Evolutionary conservation across 805 yeast genomes (phyloP).

Genomic region (Candida corydali): DNA sequence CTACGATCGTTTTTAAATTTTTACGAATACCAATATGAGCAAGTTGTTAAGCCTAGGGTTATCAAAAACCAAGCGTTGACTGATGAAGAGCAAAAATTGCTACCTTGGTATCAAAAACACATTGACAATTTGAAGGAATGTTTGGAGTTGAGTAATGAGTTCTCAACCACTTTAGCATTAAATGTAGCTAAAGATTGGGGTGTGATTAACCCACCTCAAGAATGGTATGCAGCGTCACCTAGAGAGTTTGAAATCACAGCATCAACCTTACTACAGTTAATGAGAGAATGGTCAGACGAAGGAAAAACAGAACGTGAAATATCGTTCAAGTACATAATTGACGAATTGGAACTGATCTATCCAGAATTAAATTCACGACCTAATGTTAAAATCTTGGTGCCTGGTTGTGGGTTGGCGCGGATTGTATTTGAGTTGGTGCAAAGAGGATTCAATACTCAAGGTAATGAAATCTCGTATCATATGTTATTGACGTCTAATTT

Average conservation of each 20-base stretch:
- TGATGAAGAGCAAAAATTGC: conserved; percentile 33
- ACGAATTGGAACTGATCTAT: conserved; percentile 27
- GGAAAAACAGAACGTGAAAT: conserved; percentile 43
- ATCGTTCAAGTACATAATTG: conserved; percentile 36
- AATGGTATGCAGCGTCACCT: conserved; percentile 40
- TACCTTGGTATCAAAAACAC: conserved; percentile 50
- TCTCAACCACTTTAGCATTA: conserved; percentile 40
- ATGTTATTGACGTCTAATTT: conserved; percentile 57
- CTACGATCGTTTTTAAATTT: conserved; percentile 32
- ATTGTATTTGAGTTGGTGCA: conserved; percentile 51
- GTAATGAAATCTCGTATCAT: conserved; percentile 63
- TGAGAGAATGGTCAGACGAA: conserved; percentile 60
- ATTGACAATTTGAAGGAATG: conserved; percentile 37
- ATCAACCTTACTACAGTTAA: conserved; percentile 51
- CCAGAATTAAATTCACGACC: conserved; percentile 36
- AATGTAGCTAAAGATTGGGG: conserved; percentile 51
- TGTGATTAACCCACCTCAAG: conserved; percentile 26
- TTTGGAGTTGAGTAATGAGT: conserved; percentile 41
- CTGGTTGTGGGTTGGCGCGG: conserved; percentile 65
- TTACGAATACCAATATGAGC: conserved; percentile 29
- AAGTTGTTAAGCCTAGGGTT: conserved; percentile 28
- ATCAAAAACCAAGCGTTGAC: conserved; percentile 27
- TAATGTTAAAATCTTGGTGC: conserved; percentile 45
- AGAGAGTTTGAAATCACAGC: conserved; percentile 55
- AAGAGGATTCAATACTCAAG: conserved; percentile 59